phyloP scores from a whole-genome alignment of 495 filamentous ascomycete genomes.

The Aspergillus heteromorphus region DNA sequence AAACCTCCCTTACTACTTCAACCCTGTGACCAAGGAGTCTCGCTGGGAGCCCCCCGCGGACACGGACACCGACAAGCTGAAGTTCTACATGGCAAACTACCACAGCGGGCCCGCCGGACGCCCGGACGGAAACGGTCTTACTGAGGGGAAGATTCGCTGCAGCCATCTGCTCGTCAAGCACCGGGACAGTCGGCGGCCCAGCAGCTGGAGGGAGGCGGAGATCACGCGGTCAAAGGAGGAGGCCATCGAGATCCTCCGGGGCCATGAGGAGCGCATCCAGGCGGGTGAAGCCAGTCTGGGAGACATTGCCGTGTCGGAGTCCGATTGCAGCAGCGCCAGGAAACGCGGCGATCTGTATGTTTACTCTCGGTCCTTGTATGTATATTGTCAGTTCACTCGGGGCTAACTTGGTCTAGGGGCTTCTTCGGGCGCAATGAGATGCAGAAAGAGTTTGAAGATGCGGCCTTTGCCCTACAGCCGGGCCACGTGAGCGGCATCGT shows the following conservation, averaged over 20 bases:
- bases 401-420: constrained; percentile 50
- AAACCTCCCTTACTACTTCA: constrained; percentile 98
- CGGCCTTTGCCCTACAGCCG: constrained; percentile 77
- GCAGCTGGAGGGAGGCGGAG: constrained; percentile 83
- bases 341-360: constrained; percentile 87
- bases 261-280: constrained; percentile 67
- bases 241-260: constrained; percentile 68
- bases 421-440: constrained; percentile 92
- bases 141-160: constrained; percentile 83
- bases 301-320: constrained; percentile 80
- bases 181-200: constrained; percentile 73
- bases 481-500: constrained; percentile 82
- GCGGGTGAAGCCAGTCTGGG: constrained; percentile 61
- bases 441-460: constrained; percentile 98
- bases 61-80: constrained; percentile 84
- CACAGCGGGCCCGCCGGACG: constrained; percentile 56
- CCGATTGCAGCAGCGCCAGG: constrained; percentile 88
- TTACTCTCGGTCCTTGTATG: not conserved
- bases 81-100: constrained; percentile 82
- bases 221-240: constrained; percentile 88
- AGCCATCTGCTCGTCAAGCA: constrained; percentile 94
- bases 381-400: not conserved
- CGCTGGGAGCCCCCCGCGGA: constrained; percentile 88
- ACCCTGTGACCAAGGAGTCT: constrained; percentile 71
- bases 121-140: constrained; percentile 41